Percentiles rank a stretch among this genome's conserved stretches.
Conservation (phyloP, 1,284 basidiomycete genomes). For the Moniliella sp. region DNA sequence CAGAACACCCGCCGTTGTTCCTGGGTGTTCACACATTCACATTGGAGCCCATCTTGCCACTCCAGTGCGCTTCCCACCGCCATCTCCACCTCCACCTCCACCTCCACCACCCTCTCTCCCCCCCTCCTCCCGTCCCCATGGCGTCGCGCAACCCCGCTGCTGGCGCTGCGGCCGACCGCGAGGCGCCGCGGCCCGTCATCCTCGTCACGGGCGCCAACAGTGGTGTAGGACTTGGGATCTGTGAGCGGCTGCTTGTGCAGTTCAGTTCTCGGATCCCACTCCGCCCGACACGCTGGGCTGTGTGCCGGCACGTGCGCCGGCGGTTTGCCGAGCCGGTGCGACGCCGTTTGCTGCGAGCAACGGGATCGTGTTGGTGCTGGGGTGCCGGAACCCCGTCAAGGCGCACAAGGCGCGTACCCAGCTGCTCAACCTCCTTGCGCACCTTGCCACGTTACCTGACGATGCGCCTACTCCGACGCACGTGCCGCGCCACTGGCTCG, state of each 20-base stretch:
- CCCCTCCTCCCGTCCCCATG: no score
- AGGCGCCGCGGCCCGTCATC: slow-evolving; percentile 16
- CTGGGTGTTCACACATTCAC: no score
- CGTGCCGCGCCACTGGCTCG: not conserved
- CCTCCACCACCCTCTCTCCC: no score
- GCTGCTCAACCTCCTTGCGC: slow-evolving; percentile 17
- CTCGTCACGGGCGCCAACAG: slow-evolving; percentile 26
- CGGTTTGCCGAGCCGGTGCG: no score
- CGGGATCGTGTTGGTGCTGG: slow-evolving; percentile 28
- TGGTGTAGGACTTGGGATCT: slow-evolving; percentile 30
- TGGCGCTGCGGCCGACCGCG: no score
- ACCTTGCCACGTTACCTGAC: slow-evolving; percentile 5
- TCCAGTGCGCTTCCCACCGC: no score
- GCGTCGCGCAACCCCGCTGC: no score
- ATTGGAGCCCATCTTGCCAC: no score
- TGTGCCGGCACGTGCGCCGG: slow-evolving; percentile 6
- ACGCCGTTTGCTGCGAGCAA: slow-evolving; percentile 27
- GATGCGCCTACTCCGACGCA: not conserved
- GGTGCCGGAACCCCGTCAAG: slow-evolving; percentile 31
- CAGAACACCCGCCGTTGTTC: no score
- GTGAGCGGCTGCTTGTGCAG: slow-evolving; percentile 26
- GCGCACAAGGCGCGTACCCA: slow-evolving; percentile 22
- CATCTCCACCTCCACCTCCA: no score
- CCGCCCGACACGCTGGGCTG: slow-evolving; percentile 18
- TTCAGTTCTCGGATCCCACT: slow-evolving; percentile 27